Conservation (phyloP, 163 green algal genomes). For the Chloromonas sp. region DNA sequence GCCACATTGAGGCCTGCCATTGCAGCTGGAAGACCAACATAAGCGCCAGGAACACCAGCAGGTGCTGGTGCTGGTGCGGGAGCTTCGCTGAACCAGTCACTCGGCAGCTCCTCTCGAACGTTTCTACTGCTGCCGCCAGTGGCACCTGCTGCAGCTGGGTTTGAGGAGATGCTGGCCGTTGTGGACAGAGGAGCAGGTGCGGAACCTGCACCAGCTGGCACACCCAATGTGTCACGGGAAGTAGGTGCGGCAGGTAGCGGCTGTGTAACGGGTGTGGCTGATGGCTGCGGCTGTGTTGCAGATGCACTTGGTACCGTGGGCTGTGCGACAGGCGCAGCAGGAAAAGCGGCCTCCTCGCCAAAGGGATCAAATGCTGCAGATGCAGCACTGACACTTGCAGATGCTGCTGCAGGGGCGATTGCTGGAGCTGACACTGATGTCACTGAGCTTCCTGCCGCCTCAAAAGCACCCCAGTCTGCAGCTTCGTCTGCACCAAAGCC, state of each 20-base stretch:
- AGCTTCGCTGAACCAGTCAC: conserved; percentile 1
- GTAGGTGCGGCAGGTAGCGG: no score
- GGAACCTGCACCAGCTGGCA: no score
- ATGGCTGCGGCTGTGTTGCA: background rate
- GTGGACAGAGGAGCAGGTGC: no score
- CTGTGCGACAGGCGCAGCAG: background rate
- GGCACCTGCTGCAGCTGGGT: background rate
- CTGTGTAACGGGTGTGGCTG: background rate
- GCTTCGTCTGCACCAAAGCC: background rate
- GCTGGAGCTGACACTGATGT: no score
- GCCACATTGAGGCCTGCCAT: no score
- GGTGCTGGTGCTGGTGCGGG: background rate
- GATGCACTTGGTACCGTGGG: background rate
- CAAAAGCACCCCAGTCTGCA: background rate
- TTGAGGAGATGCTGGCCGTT: no score
- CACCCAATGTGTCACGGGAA: no score
- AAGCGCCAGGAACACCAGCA: background rate
- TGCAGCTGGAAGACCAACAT: background rate
- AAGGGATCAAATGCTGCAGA: background rate
- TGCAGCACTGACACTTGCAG: background rate
- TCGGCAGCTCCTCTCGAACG: background rate
- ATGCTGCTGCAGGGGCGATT: background rate
- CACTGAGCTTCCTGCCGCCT: background rate
- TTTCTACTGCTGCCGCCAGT: background rate
- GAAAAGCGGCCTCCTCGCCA: background rate